Conservation (phyloP, 2,329 filamentous ascomycete species). For the Alternaria angustiovoidea region DNA sequence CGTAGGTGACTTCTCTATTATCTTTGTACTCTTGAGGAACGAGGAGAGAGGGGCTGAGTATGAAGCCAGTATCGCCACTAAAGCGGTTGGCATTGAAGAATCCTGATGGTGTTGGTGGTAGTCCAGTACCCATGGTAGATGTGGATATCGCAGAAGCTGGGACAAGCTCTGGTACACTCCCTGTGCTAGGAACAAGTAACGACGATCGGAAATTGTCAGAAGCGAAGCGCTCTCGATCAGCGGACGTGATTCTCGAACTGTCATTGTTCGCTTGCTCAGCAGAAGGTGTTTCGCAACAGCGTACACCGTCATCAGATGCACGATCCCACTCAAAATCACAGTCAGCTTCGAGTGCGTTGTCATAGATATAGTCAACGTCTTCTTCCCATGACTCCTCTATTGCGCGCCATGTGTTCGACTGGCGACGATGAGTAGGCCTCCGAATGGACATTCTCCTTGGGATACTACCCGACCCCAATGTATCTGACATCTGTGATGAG, state of each 20-base stretch:
- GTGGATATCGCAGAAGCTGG: slow-evolving; percentile 46
- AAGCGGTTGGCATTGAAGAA: slow-evolving; percentile 27
- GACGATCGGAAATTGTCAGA: slow-evolving; percentile 35
- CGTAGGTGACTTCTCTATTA: slow-evolving; percentile 45
- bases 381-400: slow-evolving; percentile 65
- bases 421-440: slow-evolving; percentile 32
- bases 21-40: slow-evolving; percentile 48
- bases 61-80: slow-evolving; percentile 43
- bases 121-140: slow-evolving; percentile 39
- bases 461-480: slow-evolving; percentile 54
- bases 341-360: slow-evolving; percentile 67
- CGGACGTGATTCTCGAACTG: slow-evolving; percentile 4
- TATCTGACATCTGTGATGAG: slow-evolving; percentile 55
- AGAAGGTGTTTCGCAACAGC: slow-evolving; percentile 12
- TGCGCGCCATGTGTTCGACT: slow-evolving; percentile 46
- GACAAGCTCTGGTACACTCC: slow-evolving; percentile 44
- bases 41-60: slow-evolving; percentile 50
- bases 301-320: slow-evolving; percentile 35
- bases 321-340: slow-evolving; percentile 68
- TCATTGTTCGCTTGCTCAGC: slow-evolving; percentile 13
- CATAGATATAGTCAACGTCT: slow-evolving; percentile 69
- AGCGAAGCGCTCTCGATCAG: slow-evolving; percentile 25
- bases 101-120: slow-evolving; percentile 43
- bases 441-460: slow-evolving; percentile 32
- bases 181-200: slow-evolving; percentile 38